These are phyloP conservation scores for Ophiostoma tasmaniense DNA, from an alignment of 2,329 filamentous ascomycete genomes.

Conservation along the genomic window DNA sequence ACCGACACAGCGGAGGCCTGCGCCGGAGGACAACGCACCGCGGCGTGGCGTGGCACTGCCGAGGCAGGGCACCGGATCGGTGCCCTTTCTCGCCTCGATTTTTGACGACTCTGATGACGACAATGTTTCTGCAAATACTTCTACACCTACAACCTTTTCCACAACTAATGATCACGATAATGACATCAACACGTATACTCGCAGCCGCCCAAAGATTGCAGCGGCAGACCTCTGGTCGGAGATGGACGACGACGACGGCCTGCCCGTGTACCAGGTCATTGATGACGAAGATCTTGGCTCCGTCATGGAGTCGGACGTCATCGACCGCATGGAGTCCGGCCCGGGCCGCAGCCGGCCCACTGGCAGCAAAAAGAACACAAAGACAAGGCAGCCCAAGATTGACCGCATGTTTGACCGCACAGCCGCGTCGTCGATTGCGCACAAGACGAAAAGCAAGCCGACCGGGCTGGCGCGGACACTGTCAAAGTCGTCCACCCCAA, in stretches of 20 bases:
- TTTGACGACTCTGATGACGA: background rate
- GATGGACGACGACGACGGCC: constrained; percentile 10
- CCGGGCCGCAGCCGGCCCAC: constrained; percentile 31
- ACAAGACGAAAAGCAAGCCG: background rate
- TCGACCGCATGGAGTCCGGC: constrained; percentile 43
- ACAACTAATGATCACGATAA: constrained; percentile 19
- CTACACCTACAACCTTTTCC: background rate
- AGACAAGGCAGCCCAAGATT: constrained; percentile 28
- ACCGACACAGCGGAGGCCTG: constrained; percentile 23
- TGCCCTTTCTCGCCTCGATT: constrained; percentile 17
- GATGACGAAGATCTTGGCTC: constrained; percentile 42
- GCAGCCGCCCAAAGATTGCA: background rate
- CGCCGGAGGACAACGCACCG: constrained; percentile 29
- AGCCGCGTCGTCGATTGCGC: constrained; percentile 48
- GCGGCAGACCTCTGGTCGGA: constrained; percentile 7
- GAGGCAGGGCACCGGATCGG: constrained; percentile 27
- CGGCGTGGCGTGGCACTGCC: constrained; percentile 44
- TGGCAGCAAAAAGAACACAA: constrained; percentile 17
- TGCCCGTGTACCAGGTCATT: constrained; percentile 24
- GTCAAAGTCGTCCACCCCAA: background rate
- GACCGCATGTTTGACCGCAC: constrained; percentile 25
- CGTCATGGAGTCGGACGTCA: constrained; percentile 41
- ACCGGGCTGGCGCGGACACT: background rate
- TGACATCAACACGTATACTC: constrained; percentile 21
- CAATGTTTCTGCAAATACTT: background rate